Evolutionary conservation across 805 yeast genomes (phyloP).

Genomic region (Kodamaea kakaduensis): DNA sequence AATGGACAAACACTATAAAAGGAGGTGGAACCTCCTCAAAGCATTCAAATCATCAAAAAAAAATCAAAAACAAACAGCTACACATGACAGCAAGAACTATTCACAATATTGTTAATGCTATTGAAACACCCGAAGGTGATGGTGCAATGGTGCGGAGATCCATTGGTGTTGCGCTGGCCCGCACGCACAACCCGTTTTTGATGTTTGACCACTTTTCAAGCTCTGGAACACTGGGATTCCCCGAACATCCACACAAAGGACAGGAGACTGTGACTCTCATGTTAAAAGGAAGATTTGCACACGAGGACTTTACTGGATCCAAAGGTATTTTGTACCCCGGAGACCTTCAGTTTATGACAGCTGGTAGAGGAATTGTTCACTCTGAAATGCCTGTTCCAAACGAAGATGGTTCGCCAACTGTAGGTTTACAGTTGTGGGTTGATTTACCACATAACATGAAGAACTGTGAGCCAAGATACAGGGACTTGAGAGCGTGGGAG

Average conservation of each 20-base stretch:
- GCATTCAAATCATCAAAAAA: no score
- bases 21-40: no score
- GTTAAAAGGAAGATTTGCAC: conserved; percentile 65
- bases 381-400: conserved; percentile 75
- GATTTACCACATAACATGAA: conserved; percentile 68
- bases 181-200: conserved; percentile 78
- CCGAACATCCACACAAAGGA: conserved; percentile 81
- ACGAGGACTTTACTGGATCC: conserved; percentile 83
- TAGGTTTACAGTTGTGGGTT: conserved; percentile 86
- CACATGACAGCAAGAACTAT: conserved; percentile 31
- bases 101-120: conserved; percentile 40
- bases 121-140: conserved; percentile 77
- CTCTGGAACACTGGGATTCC: conserved; percentile 67
- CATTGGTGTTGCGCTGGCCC: conserved; percentile 62
- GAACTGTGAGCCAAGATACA: conserved; percentile 66
- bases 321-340: conserved; percentile 74
- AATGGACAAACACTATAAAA: no score
- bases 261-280: conserved; percentile 76
- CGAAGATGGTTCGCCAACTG: conserved; percentile 41
- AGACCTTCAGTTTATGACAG: conserved; percentile 91
- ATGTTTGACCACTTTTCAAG: conserved; percentile 77
- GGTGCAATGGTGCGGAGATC: conserved; percentile 84
- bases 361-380: conserved; percentile 84
- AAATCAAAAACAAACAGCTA: no score
- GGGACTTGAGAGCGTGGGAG: conserved; percentile 67